These are phyloP conservation scores for Hypoxylon cercidicola DNA, from an alignment of 495 filamentous ascomycete genomes.

Conservation along the genomic window DNA sequence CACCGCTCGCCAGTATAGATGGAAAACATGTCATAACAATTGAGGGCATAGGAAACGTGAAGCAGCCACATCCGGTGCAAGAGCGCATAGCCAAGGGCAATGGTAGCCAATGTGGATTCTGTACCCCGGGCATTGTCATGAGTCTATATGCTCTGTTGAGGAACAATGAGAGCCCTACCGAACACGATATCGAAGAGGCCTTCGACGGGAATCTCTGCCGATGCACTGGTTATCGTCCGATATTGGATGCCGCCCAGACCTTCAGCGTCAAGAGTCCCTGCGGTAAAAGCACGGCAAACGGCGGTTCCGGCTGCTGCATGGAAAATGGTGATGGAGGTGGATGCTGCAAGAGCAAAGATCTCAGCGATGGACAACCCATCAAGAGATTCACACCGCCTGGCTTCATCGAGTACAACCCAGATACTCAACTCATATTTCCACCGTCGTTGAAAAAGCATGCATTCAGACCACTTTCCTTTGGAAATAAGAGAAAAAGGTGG, in stretches of 20 bases:
- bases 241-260: slow-evolving; percentile 88
- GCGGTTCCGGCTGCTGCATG: slow-evolving; percentile 77
- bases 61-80: slow-evolving; percentile 88
- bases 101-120: slow-evolving; percentile 82
- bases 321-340: slow-evolving; percentile 64
- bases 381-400: slow-evolving; percentile 82
- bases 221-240: slow-evolving; percentile 94
- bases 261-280: slow-evolving; percentile 67
- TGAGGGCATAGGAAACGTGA: slow-evolving; percentile 93
- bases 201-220: slow-evolving; percentile 97
- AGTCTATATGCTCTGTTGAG: slow-evolving; percentile 84
- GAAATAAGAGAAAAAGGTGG: slow-evolving; percentile 96
- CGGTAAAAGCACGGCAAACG: slow-evolving; percentile 68
- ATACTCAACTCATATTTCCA: slow-evolving; percentile 95
- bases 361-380: slow-evolving; percentile 62
- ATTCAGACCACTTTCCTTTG: slow-evolving; percentile 84
- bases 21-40: slow-evolving; percentile 99
- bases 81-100: slow-evolving; percentile 85
- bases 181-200: slow-evolving; percentile 84
- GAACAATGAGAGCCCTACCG: slow-evolving; percentile 73
- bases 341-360: slow-evolving; percentile 65
- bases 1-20: slow-evolving; percentile 90
- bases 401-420: slow-evolving; percentile 92
- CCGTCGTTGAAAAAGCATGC: slow-evolving; percentile 82
- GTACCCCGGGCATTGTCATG: slow-evolving; percentile 98